Base-by-base conservation (phyloP, 176 grass and related monocot genomes). In the Carex littledalei region DNA sequence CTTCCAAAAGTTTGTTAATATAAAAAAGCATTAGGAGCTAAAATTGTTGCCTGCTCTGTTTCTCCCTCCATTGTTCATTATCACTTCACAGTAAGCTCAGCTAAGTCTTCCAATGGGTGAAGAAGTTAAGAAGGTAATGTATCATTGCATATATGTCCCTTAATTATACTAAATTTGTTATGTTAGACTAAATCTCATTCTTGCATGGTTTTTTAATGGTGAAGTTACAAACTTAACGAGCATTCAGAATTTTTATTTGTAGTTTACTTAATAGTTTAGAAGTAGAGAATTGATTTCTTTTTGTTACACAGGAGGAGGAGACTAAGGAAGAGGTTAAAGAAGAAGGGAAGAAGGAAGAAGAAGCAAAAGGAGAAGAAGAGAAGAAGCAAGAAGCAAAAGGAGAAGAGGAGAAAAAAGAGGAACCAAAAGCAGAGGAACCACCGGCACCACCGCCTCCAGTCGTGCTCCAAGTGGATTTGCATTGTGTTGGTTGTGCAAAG, bases 401-500 rank as follows among this genome's bases (percentile, higher is more conserved):
- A 4, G 60, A 47, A 56, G 52, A 57, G 7, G 67, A 67, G 43
- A 79, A 69, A 64, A 77, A 88, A 45, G 6, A 79, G 52, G 81
- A 86, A 21, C 64, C 84, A 67, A 66, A 73, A 52, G 73, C 47
- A 63, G 45, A 86, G 49, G 61, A 79, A 55, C 77, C 88, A 0
- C 90, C 90, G 0, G 45, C 84, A 8, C 89, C 88, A 8, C 88
- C 91, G 3, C 78, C 82, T 10, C 87, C 88, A 0, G 62, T 91
- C 34, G 84, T 97, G 49, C 86, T 97, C 2, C 84, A 76, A 37
- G 71, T 97, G 15, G 84, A 92, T 72, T 84, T 97, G 70, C 94
- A 97, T 63, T 97, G 94, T 80, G 89, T 93, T 16, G 94, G 94
- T 6, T 97, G 94, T 81, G 84, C 90, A 32, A 94, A 88, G 90